Evolutionary conservation across 148 eudicot genomes (phyloP).

Genomic region (Polygonum aviculare): DNA sequence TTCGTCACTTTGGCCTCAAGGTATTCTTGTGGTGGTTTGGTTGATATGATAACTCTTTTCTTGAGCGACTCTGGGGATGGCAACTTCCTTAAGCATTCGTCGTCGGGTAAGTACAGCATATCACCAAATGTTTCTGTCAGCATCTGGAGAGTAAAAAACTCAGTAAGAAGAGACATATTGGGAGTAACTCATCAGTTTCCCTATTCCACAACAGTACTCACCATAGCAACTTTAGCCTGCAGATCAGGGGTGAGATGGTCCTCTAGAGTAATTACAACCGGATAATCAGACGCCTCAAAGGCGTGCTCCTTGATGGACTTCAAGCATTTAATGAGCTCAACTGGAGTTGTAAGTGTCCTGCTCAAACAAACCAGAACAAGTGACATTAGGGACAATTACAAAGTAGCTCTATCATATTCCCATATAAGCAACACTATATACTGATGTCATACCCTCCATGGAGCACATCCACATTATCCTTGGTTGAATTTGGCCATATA

Average conservation of each 20-base stretch:
- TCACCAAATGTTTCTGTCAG: constrained; percentile 76
- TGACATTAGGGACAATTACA: too few relatives aligned
- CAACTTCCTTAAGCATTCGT: constrained; percentile 57
- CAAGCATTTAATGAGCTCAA: constrained; percentile 61
- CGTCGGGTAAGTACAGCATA: constrained; percentile 51
- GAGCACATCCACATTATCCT: constrained; percentile 55
- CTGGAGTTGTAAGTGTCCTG: constrained; percentile 84
- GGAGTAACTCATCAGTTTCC: not conserved
- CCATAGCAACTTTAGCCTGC: constrained; percentile 85
- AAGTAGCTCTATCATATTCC: too few relatives aligned
- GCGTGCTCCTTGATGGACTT: constrained; percentile 71
- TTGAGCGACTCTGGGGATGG: constrained; percentile 76
- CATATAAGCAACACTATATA: not conserved
- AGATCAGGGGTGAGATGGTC: constrained; percentile 82
- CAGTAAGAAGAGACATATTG: not conserved
- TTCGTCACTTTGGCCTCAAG: constrained; percentile 36
- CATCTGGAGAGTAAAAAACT: constrained; percentile 44
- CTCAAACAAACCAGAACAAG: not conserved
- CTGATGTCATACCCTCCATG: constrained; percentile 52
- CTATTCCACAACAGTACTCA: constrained; percentile 10
- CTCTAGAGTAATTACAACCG: constrained; percentile 82
- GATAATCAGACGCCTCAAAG: constrained; percentile 63
- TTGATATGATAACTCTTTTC: constrained; percentile 64
- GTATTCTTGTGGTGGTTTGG: constrained; percentile 86
- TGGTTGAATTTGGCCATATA: constrained; percentile 67